Percentiles rank a stretch among this genome's conserved stretches.
phyloP scores from a whole-genome alignment of 2,329 filamentous ascomycete genomes.

The Hypomyces perniciosus region DNA sequence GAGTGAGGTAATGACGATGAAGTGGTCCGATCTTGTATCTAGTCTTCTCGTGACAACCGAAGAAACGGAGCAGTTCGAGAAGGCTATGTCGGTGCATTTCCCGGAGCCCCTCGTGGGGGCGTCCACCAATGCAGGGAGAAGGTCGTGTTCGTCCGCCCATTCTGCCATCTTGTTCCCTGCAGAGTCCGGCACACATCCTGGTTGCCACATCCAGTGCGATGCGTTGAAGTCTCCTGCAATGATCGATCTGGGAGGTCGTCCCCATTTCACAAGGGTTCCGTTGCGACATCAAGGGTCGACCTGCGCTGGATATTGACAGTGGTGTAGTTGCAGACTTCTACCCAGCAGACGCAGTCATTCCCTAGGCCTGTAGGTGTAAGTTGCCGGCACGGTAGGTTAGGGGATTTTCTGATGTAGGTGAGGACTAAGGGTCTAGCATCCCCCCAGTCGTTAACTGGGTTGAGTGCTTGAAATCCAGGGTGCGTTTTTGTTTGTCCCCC shows the following conservation, averaged over 20 bases:
- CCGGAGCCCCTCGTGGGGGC: neutral
- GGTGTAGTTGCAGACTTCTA: neutral
- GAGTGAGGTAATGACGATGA: constrained; percentile 9
- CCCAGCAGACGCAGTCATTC: neutral
- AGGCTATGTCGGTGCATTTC: constrained; percentile 9
- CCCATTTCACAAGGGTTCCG: neutral
- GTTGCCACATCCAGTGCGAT: neutral
- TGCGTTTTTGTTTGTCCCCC: too few species aligned
- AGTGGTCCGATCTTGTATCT: constrained; percentile 13
- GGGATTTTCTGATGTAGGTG: neutral
- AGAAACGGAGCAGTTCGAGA: constrained; percentile 9
- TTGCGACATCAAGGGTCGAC: neutral
- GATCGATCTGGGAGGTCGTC: neutral
- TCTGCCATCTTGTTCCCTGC: neutral
- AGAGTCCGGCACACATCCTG: too few species aligned
- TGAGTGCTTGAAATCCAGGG: neutral
- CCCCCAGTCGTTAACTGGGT: neutral
- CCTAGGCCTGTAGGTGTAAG: too few species aligned
- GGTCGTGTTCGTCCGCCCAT: neutral
- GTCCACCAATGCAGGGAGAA: neutral
- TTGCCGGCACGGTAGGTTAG: too few species aligned
- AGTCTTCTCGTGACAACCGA: constrained; percentile 11
- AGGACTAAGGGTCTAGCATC: neutral
- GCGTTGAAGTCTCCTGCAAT: neutral
- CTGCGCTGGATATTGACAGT: neutral